Evolutionary conservation across 768 basidiomycete genomes (phyloP).

Genomic region (Pisolithus sp.): DNA sequence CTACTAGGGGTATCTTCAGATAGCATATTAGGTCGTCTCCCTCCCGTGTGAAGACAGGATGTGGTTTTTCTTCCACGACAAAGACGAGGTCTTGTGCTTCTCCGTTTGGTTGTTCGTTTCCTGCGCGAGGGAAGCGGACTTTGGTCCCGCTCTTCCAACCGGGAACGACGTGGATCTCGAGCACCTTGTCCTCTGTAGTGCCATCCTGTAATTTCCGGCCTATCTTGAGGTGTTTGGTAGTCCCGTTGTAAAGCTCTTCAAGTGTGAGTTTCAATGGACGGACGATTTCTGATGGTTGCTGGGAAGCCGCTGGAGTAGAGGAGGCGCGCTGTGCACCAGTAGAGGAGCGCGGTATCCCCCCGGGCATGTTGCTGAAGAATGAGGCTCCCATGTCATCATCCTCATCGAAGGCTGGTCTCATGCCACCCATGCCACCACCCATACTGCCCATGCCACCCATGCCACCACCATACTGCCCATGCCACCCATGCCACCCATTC

Average conservation of each 20-base stretch:
- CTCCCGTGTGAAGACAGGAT: conserved; percentile 66
- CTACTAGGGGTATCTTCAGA: conserved; percentile 67
- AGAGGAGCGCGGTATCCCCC: conserved; percentile 48
- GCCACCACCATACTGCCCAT: conserved; percentile 35
- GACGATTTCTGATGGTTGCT: conserved; percentile 53
- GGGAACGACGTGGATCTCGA: conserved; percentile 73
- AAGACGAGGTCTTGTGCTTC: conserved; percentile 91
- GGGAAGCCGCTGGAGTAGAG: conserved; percentile 23
- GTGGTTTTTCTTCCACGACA: conserved; percentile 92
- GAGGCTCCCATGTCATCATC: conserved; percentile 35
- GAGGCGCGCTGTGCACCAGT: conserved; percentile 21
- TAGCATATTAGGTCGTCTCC: conserved; percentile 71
- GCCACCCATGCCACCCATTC: conserved; percentile 34
- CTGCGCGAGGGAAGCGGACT: conserved; percentile 80
- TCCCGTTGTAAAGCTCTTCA: conserved; percentile 79
- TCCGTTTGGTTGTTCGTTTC: conserved; percentile 66
- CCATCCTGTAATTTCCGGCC: conserved; percentile 69
- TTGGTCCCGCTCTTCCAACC: conserved; percentile 98
- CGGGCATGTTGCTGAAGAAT: conserved; percentile 39
- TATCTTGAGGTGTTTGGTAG: conserved; percentile 84
- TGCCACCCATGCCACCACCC: conserved; percentile 24
- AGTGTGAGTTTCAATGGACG: conserved; percentile 81
- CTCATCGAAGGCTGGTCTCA: conserved; percentile 27
- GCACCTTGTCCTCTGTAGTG: conserved; percentile 74
- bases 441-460: conserved; percentile 37